Evolutionary conservation across 192 early-diverging fungal genomes (phyloP).

Genomic region (Chytriomyces confervae): DNA sequence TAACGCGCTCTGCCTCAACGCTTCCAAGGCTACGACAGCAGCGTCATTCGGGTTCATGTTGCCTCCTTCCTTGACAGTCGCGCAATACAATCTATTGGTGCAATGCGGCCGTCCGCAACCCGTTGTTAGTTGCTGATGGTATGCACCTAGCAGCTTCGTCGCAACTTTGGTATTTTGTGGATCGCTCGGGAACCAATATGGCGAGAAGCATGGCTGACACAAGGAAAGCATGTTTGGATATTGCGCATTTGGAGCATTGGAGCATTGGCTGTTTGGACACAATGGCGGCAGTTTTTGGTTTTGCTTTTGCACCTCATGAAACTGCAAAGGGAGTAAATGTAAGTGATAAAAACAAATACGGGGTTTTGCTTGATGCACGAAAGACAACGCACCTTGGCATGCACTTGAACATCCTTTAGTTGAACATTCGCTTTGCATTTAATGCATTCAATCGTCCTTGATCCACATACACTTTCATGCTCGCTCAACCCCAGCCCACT

Average conservation of each 20-base stretch:
- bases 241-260: constrained; percentile 50
- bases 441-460: constrained; percentile 79
- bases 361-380: too few species aligned
- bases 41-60: constrained; percentile 68
- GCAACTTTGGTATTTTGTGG: constrained; percentile 75
- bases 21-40: constrained; percentile 60
- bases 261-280: constrained; percentile 80
- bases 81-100: constrained; percentile 53
- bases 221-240: constrained; percentile 65
- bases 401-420: constrained; percentile 80
- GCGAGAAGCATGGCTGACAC: constrained; percentile 81
- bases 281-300: constrained; percentile 62
- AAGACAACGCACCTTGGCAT: constrained; percentile 59
- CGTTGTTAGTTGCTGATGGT: constrained; percentile 77
- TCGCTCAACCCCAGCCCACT: constrained; percentile 57
- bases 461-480: constrained; percentile 88
- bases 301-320: constrained; percentile 58
- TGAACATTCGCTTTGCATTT: constrained; percentile 75
- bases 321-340: neutral
- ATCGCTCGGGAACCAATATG: constrained; percentile 80
- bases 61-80: constrained; percentile 7
- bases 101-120: constrained; percentile 78
- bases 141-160: constrained; percentile 68
- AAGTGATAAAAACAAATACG: too few species aligned
- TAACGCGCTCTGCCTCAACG: constrained; percentile 48